phyloP scores from a whole-genome alignment of 2,329 filamentous ascomycete species.

The Sclerotinia nivalis region DNA sequence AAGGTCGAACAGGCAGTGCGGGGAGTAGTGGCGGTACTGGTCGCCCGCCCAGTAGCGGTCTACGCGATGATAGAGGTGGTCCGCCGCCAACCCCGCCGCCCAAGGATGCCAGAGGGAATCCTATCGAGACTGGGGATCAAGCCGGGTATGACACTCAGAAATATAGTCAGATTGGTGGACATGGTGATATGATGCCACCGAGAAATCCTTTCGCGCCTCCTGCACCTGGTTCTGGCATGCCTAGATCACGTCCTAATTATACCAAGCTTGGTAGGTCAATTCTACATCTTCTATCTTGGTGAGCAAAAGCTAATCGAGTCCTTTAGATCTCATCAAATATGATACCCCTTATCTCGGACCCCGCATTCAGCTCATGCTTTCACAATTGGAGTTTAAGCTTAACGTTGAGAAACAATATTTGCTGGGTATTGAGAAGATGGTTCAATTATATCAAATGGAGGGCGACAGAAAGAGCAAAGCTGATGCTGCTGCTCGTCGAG shows the following conservation, averaged over 20 bases:
- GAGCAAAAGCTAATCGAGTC: conserved; percentile 28
- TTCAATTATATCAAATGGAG: conserved; percentile 94
- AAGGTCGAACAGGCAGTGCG: conserved; percentile 65
- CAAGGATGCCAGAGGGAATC: conserved; percentile 62
- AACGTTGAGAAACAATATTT: conserved; percentile 99
- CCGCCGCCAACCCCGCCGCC: conserved; percentile 69
- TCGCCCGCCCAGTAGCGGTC: conserved; percentile 46
- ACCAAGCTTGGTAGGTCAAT: conserved; percentile 83
- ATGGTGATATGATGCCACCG: conserved; percentile 75
- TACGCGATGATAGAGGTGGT: conserved; percentile 48
- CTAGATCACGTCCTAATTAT: conserved; percentile 83
- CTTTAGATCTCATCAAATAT: conserved; percentile 92
- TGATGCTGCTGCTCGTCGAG: conserved; percentile 83
- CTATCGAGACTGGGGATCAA: conserved; percentile 51
- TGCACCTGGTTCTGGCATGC: conserved; percentile 64
- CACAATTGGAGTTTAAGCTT: conserved; percentile 97
- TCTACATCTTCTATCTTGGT: background rate
- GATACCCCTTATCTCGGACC: conserved; percentile 94
- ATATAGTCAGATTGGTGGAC: conserved; percentile 61
- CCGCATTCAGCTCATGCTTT: conserved; percentile 98
- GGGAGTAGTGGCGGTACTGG: conserved; percentile 57
- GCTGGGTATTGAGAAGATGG: conserved; percentile 99
- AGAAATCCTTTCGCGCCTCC: conserved; percentile 76
- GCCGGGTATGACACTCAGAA: conserved; percentile 63
- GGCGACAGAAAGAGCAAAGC: conserved; percentile 93